Percentiles rank a stretch among this genome's conserved stretches.
Evolutionary conservation across 192 early-diverging fungal genomes (phyloP).

Genomic region (Umbelopsis sp.): DNA sequence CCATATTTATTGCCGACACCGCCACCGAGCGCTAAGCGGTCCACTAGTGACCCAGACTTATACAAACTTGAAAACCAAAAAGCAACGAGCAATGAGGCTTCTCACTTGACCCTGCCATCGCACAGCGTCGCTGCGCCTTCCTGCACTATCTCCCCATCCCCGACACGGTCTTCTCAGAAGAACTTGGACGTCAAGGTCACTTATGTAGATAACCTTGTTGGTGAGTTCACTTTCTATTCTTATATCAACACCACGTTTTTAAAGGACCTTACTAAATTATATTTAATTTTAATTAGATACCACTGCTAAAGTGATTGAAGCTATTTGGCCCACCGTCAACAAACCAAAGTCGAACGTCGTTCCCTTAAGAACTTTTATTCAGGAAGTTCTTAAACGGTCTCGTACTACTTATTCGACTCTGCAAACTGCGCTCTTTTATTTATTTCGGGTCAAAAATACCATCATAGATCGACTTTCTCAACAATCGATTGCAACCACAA

Average conservation of each 20-base stretch:
- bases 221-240: slow-evolving; percentile 20
- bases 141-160: not conserved
- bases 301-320: slow-evolving; percentile 59
- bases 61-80: slow-evolving; percentile 9
- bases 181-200: slow-evolving; percentile 7
- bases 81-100: slow-evolving; percentile 7
- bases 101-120: not conserved
- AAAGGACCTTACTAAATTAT: not conserved
- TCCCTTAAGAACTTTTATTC: slow-evolving; percentile 69
- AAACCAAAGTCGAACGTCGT: slow-evolving; percentile 44
- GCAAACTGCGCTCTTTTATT: slow-evolving; percentile 76
- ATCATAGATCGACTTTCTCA: slow-evolving; percentile 25
- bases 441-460: slow-evolving; percentile 50
- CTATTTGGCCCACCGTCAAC: slow-evolving; percentile 49
- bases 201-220: slow-evolving; percentile 40
- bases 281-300: slow-evolving; percentile 43
- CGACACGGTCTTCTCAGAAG: not conserved
- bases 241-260: slow-evolving; percentile 7
- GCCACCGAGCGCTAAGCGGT: slow-evolving; percentile 15
- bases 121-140: not conserved
- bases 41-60: slow-evolving; percentile 10
- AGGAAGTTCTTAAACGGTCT: slow-evolving; percentile 75
- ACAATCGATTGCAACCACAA: not conserved
- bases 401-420: slow-evolving; percentile 78
- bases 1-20: slow-evolving; percentile 16